phyloP scores from a whole-genome alignment of 352 stramenopile species.

The Poterioochromonas sp. region DNA sequence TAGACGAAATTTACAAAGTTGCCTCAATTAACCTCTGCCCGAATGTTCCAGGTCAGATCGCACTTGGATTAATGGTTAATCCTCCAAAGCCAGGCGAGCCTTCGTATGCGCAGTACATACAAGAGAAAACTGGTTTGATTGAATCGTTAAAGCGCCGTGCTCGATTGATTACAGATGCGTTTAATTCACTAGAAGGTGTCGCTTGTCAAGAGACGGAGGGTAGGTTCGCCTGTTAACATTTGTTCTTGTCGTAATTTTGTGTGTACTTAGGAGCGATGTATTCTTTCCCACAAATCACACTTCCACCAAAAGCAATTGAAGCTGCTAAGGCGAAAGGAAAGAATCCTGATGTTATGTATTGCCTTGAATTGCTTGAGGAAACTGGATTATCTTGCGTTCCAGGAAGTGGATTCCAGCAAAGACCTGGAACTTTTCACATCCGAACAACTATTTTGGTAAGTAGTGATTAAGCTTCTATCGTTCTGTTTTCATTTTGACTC shows the following conservation, averaged over 20 bases:
- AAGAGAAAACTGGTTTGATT: conserved; percentile 81
- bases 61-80: conserved; percentile 95
- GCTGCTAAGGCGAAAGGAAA: conserved; percentile 51
- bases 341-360: conserved; percentile 92
- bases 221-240: neutral
- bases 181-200: conserved; percentile 81
- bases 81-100: conserved; percentile 74
- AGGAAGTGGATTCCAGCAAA: conserved; percentile 92
- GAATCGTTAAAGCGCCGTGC: conserved; percentile 59
- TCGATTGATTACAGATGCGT: conserved; percentile 43
- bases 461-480: conserved; percentile 44
- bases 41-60: conserved; percentile 91
- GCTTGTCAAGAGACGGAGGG: conserved; percentile 88
- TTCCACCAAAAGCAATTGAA: conserved; percentile 64
- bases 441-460: conserved; percentile 89
- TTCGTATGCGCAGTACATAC: conserved; percentile 70
- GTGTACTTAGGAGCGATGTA: conserved; percentile 78
- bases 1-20: conserved; percentile 94
- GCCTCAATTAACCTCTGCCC: conserved; percentile 90
- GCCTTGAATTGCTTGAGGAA: conserved; percentile 84
- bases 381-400: conserved; percentile 96
- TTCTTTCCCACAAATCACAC: conserved; percentile 86
- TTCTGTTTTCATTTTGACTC: neutral
- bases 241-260: neutral
- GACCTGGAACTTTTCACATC: conserved; percentile 92